Evolutionary conservation across 257 asterid genomes (phyloP).

Genomic region (Linderniella brevidens): DNA sequence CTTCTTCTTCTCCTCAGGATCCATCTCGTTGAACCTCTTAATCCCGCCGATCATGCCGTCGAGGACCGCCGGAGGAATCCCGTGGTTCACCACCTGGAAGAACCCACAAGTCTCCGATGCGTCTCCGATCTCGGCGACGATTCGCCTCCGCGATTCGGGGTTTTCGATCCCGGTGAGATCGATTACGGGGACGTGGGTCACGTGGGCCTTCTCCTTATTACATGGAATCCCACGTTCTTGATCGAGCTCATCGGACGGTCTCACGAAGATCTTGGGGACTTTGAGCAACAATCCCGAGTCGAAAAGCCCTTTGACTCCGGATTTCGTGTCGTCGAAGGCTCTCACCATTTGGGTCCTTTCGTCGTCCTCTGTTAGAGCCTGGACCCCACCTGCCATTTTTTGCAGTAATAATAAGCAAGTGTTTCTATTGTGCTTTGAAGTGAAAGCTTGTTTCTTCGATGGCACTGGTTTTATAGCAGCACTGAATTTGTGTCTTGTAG

Average conservation of each 20-base stretch:
- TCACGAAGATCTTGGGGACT: constrained; percentile 39
- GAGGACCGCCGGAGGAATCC: constrained; percentile 32
- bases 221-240: no score
- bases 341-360: no score
- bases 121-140: constrained; percentile 27
- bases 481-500: no score
- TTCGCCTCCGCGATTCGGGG: constrained; percentile 11
- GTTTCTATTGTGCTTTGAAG: no score
- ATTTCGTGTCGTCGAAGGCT: no score
- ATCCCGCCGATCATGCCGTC: constrained; percentile 27
- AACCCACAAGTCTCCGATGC: constrained; percentile 58
- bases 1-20: constrained; percentile 32
- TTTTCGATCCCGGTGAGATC: constrained; percentile 27
- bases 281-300: constrained; percentile 1
- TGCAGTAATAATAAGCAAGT: no score
- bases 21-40: constrained; percentile 40
- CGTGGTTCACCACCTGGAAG: constrained; percentile 59
- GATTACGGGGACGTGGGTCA: constrained; percentile 29
- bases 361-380: no score
- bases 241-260: constrained; percentile 11
- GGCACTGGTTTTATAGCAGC: no score
- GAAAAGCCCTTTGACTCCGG: constrained; percentile 29
- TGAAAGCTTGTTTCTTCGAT: no score
- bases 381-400: no score
- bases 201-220: not conserved